These are phyloP conservation scores for Athelia sp. DNA, from an alignment of 1,284 basidiomycete genomes.

Conservation along the genomic window DNA sequence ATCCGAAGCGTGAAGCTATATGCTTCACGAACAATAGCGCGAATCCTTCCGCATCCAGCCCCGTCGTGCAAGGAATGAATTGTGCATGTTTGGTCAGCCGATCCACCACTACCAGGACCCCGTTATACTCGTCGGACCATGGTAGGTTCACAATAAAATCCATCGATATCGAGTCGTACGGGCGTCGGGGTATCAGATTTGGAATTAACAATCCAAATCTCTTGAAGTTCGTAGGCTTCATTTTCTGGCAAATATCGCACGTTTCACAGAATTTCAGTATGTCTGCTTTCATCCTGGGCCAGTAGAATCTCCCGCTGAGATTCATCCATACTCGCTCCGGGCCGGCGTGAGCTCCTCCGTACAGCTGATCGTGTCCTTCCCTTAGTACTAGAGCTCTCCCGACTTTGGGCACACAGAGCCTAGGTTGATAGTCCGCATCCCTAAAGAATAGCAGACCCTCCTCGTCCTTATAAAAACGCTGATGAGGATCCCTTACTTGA, in stretches of 20 bases:
- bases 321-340: constrained; percentile 11
- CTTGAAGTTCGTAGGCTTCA: constrained; percentile 23
- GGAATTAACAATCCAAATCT: constrained; percentile 30
- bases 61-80: constrained; percentile 24
- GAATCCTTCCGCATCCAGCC: constrained; percentile 8
- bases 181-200: constrained; percentile 29
- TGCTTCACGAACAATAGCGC: constrained; percentile 15
- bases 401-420: constrained; percentile 15
- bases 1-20: constrained; percentile 12
- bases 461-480: constrained; percentile 12
- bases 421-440: constrained; percentile 13
- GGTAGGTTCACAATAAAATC: constrained; percentile 43
- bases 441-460: constrained; percentile 15
- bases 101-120: constrained; percentile 32
- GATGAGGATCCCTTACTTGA: constrained; percentile 1
- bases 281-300: constrained; percentile 25
- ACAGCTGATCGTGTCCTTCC: constrained; percentile 8
- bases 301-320: constrained; percentile 21
- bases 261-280: constrained; percentile 18
- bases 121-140: constrained; percentile 23
- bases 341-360: constrained; percentile 9
- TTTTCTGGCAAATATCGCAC: constrained; percentile 35
- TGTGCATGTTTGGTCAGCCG: constrained; percentile 30
- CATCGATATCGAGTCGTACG: constrained; percentile 36
- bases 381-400: constrained; percentile 4